These are phyloP conservation scores for Mitragyna speciosa DNA, from an alignment of 257 asterid genomes.

Conservation along the genomic window DNA sequence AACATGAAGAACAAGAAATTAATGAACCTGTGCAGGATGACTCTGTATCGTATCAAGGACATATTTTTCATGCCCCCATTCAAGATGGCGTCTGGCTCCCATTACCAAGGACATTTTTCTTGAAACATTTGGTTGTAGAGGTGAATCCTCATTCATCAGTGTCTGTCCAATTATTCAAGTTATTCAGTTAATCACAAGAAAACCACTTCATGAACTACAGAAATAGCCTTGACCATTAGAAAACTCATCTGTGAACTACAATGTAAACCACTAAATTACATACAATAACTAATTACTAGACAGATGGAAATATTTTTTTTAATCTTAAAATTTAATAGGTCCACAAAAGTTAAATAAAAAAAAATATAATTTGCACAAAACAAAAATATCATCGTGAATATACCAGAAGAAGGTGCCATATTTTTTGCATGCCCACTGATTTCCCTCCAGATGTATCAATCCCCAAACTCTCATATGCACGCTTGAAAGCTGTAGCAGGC, in stretches of 20 bases:
- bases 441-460: constrained; percentile 75
- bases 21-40: constrained; percentile 86
- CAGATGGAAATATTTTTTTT: neutral
- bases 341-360: constrained; percentile 4
- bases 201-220: neutral
- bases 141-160: constrained; percentile 70
- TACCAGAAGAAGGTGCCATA: constrained; percentile 94
- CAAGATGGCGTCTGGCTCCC: constrained; percentile 93
- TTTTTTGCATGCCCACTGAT: constrained; percentile 91
- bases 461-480: constrained; percentile 71
- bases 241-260: neutral
- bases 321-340: constrained; percentile 5
- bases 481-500: constrained; percentile 90
- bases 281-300: neutral
- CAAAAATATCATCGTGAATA: constrained; percentile 14
- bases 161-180: constrained; percentile 45
- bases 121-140: constrained; percentile 46
- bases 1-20: neutral
- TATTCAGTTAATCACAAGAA: constrained; percentile 16
- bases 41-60: constrained; percentile 86
- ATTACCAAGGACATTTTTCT: constrained; percentile 72
- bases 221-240: neutral
- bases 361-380: constrained; percentile 19
- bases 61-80: constrained; percentile 93
- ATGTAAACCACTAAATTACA: neutral